These are phyloP conservation scores for Marchantia paleacea DNA, from an alignment of 225 moss, liverwort and hornwort genomes.

Conservation along the genomic window DNA sequence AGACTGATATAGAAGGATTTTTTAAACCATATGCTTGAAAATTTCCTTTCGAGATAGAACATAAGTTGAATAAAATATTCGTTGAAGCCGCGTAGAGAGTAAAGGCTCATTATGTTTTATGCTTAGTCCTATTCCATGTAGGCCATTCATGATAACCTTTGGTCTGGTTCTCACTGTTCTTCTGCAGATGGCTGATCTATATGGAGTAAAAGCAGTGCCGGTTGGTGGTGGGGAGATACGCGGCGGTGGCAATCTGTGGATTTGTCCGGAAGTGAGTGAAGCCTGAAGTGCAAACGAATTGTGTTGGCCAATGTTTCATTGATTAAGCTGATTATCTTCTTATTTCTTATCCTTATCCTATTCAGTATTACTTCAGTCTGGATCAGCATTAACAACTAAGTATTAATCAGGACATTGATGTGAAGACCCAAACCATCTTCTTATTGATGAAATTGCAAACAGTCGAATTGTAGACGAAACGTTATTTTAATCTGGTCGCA, in stretches of 20 bases:
- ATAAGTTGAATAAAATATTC: neutral
- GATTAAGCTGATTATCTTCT: neutral
- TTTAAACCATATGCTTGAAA: no score
- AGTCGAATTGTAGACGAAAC: neutral
- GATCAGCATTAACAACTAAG: neutral
- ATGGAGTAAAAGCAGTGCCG: slow-evolving; percentile 81
- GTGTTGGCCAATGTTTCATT: neutral
- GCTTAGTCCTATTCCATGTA: no score
- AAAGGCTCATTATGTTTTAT: no score
- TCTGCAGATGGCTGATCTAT: slow-evolving; percentile 88
- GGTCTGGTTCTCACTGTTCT: neutral
- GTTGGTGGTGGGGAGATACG: slow-evolving; percentile 98
- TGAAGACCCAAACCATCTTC: neutral
- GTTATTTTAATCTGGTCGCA: no score
- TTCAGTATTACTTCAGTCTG: no score
- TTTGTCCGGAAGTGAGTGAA: slow-evolving; percentile 87
- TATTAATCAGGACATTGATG: neutral
- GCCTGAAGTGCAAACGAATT: neutral
- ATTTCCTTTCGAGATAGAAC: neutral
- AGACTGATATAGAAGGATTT: no score
- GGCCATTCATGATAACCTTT: neutral
- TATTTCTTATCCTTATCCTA: neutral
- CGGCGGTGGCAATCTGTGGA: slow-evolving; percentile 89
- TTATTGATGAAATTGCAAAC: neutral
- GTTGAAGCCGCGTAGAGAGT: neutral